Conservation (phyloP, 768 basidiomycete species). For the Suillus tomentosus region DNA sequence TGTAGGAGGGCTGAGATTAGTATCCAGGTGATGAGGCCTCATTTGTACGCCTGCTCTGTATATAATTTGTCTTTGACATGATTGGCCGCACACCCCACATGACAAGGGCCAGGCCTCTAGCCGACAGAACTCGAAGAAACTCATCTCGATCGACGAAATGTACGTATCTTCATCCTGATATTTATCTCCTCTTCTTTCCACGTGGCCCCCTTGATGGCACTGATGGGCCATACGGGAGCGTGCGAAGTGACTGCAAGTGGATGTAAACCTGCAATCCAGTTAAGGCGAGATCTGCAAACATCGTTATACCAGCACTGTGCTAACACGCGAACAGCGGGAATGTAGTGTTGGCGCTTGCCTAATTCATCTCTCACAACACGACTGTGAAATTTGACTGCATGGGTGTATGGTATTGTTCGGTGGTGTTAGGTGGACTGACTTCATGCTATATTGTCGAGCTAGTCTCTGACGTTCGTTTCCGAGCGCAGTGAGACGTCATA, state of each 20-base stretch:
- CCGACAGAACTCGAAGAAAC: background rate
- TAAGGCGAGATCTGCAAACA: background rate
- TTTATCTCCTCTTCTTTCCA: background rate
- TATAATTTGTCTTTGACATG: background rate
- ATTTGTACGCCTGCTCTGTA: background rate
- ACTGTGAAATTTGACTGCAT: background rate
- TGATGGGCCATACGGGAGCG: background rate
- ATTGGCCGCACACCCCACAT: background rate
- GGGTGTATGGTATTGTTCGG: background rate
- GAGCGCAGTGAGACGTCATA: background rate
- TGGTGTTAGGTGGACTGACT: background rate
- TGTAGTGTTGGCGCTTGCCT: background rate
- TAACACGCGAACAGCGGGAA: background rate
- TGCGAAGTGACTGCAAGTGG: background rate
- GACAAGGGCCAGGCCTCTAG: background rate
- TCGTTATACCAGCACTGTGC: background rate
- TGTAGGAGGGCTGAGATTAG: background rate
- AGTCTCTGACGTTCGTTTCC: background rate
- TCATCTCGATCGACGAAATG: background rate
- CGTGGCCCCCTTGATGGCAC: slow-evolving; percentile 1
- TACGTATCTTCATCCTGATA: background rate
- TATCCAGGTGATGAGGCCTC: background rate
- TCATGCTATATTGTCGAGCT: background rate
- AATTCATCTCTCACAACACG: background rate
- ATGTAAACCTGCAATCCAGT: background rate